A percentile compares a stretch with the other conserved stretches of the same genome.
phyloP scores from a whole-genome alignment of 257 asterid genomes.

The Nicotiana obtusifolia region DNA sequence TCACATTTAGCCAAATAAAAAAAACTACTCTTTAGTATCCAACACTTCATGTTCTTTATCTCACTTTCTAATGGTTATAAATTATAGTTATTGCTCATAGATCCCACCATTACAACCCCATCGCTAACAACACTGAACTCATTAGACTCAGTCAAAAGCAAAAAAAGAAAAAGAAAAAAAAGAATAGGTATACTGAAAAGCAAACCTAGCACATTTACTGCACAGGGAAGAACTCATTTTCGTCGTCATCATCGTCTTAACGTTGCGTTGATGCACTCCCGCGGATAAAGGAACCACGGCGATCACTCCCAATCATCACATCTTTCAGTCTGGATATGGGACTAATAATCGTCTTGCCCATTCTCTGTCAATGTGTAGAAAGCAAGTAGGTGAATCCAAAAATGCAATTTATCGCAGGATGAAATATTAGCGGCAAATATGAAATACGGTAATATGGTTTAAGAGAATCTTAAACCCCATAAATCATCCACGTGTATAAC shows the following conservation, averaged over 20 bases:
- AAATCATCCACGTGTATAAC: background rate
- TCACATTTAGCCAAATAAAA: no score
- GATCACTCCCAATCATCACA: constrained; percentile 21
- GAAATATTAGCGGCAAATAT: background rate
- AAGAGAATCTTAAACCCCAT: background rate
- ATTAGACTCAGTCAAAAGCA: background rate
- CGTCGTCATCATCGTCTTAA: constrained; percentile 16
- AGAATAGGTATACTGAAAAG: background rate
- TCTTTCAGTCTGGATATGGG: constrained; percentile 36
- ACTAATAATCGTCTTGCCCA: constrained; percentile 24
- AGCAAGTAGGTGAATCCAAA: background rate
- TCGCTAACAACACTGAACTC: background rate
- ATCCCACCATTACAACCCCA: background rate
- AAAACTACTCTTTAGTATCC: no score
- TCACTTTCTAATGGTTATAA: no score
- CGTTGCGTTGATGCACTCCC: constrained; percentile 19
- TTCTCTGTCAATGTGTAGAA: constrained; percentile 21
- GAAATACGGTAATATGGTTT: no score
- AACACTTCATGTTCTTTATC: no score
- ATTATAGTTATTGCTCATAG: background rate
- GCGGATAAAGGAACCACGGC: constrained; percentile 23
- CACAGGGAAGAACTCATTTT: background rate
- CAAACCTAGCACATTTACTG: background rate
- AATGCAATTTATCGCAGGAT: background rate
- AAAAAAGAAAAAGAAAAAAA: background rate